phyloP scores from a whole-genome alignment of 441 rosid species.

The Brassica balearica region DNA sequence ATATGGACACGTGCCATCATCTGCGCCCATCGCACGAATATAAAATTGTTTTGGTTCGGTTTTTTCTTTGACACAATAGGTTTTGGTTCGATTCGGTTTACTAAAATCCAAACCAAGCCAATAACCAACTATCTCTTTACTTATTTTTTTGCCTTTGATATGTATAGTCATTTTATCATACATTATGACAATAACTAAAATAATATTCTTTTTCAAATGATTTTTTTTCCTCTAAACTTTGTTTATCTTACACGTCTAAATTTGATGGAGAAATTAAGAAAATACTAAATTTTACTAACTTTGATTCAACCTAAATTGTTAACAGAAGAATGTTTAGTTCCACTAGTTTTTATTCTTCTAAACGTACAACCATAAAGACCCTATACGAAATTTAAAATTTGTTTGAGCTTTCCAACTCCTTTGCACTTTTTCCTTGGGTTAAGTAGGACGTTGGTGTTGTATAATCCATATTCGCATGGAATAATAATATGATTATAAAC shows the following conservation, averaged over 20 bases:
- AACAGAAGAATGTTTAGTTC: background rate
- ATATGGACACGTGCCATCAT: constrained; percentile 69
- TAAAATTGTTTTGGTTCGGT: background rate
- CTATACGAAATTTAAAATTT: background rate
- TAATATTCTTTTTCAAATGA: background rate
- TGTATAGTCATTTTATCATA: too few relatives aligned
- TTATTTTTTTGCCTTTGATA: background rate
- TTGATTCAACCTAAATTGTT: background rate
- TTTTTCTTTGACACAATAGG: background rate
- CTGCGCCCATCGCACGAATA: constrained; percentile 32
- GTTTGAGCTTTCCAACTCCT: background rate
- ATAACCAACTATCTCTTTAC: background rate
- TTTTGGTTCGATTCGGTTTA: background rate
- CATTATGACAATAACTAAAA: background rate
- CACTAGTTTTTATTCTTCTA: background rate
- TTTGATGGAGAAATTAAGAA: background rate
- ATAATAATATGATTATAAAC: background rate
- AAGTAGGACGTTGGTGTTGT: background rate
- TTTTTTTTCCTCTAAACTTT: background rate
- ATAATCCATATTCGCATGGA: background rate
- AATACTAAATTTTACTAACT: background rate
- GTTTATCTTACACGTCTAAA: background rate
- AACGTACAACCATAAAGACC: background rate
- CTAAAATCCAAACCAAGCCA: background rate
- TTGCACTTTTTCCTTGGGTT: background rate